These are phyloP conservation scores for Macrophomina pseudophaseolina DNA, from an alignment of 2,329 filamentous ascomycete genomes.

Conservation along the genomic window DNA sequence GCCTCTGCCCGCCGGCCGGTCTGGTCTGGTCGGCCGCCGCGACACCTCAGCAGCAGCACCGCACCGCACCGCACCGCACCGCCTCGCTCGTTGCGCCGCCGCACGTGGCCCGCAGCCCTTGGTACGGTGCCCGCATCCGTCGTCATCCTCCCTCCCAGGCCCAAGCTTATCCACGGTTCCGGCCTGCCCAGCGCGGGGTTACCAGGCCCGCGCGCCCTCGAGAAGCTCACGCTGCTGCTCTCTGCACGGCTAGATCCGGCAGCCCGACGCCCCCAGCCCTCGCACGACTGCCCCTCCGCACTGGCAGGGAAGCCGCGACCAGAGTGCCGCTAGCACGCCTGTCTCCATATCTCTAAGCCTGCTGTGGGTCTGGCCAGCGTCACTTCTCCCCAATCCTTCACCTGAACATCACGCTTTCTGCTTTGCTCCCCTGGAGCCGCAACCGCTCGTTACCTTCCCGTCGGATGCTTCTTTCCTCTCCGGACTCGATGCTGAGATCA, in stretches of 20 bases:
- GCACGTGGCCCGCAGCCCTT: slow-evolving; percentile 22
- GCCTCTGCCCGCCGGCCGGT: slow-evolving; percentile 1
- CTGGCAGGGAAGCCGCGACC: slow-evolving; percentile 14
- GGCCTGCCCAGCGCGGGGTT: slow-evolving; percentile 21
- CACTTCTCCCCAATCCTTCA: slow-evolving; percentile 14
- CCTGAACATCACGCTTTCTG: slow-evolving; percentile 3
- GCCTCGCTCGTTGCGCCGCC: not conserved
- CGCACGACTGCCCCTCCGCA: slow-evolving; percentile 10
- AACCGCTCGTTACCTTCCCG: slow-evolving; percentile 19
- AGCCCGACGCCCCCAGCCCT: not conserved
- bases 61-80: not conserved
- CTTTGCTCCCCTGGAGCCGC: slow-evolving; percentile 20
- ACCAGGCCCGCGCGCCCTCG: slow-evolving; percentile 7
- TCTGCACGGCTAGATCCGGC: slow-evolving; percentile 21
- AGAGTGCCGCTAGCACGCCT: slow-evolving; percentile 14
- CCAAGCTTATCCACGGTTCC: slow-evolving; percentile 24
- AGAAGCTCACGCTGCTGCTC: slow-evolving; percentile 4
- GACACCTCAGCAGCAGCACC: slow-evolving; percentile 1
- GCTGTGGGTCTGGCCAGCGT: slow-evolving; percentile 12
- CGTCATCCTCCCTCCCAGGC: slow-evolving; percentile 23
- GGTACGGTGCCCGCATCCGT: slow-evolving; percentile 26
- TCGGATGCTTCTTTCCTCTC: slow-evolving; percentile 17
- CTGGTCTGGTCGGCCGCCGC: not conserved
- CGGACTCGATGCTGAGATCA: slow-evolving; percentile 24
- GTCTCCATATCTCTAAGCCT: slow-evolving; percentile 15